Evolutionary conservation across 768 basidiomycete species (phyloP).

Genomic region (Naematelia aurantialba): DNA sequence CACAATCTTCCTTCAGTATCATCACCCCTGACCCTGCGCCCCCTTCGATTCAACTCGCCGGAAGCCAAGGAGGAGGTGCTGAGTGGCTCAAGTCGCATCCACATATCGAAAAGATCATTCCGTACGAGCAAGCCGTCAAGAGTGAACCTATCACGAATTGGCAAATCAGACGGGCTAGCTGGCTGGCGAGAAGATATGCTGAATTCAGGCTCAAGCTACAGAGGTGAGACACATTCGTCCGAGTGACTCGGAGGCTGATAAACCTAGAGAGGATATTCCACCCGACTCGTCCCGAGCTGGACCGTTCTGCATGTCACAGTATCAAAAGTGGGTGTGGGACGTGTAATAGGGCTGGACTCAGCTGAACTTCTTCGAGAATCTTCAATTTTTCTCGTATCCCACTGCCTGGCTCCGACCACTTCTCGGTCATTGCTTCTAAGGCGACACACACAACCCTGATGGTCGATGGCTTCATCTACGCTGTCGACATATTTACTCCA

Average conservation of each 20-base stretch:
- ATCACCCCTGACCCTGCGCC: conserved; percentile 19
- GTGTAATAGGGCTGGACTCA: background rate
- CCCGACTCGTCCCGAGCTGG: conserved; percentile 71
- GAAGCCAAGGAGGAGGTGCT: conserved; percentile 28
- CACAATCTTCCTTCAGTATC: background rate
- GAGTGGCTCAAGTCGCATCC: conserved; percentile 25
- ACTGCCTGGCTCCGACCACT: conserved; percentile 61
- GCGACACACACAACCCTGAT: conserved; percentile 66
- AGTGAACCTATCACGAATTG: conserved; percentile 60
- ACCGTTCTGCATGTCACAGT: conserved; percentile 55
- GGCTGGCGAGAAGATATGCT: conserved; percentile 55
- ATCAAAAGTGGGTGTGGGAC: conserved; percentile 46
- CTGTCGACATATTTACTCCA: conserved; percentile 60
- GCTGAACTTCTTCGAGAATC: conserved; percentile 37
- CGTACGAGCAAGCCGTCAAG: conserved; percentile 25
- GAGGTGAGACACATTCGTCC: conserved; percentile 54
- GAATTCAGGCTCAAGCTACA: conserved; percentile 54
- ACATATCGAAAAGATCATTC: background rate
- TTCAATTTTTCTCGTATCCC: conserved; percentile 81
- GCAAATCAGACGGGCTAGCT: conserved; percentile 82
- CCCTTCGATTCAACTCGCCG: conserved; percentile 2
- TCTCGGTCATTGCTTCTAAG: conserved; percentile 54
- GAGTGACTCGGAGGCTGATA: conserved; percentile 2
- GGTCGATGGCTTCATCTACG: conserved; percentile 73
- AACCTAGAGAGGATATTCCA: conserved; percentile 62